Evolutionary conservation across 345 rosid genomes (phyloP).

Genomic region (Microthlaspi erraticum): DNA sequence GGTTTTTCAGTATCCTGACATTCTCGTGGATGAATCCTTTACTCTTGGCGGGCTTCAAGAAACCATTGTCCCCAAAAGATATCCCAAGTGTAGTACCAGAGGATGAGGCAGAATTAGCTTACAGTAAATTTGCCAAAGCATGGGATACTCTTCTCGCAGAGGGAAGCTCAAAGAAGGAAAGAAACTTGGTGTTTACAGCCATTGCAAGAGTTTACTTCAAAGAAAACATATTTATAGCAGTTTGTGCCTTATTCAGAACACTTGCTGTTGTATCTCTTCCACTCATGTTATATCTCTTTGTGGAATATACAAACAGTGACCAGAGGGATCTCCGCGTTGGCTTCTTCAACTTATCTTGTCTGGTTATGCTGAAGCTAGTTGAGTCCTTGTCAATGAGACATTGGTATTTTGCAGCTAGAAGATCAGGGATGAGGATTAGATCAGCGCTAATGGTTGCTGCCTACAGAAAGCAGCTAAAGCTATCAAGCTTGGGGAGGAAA

Average conservation of each 20-base stretch:
- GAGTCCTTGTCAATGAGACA: slow-evolving; percentile 80
- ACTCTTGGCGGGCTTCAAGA: slow-evolving; percentile 59
- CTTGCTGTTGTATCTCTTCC: slow-evolving; percentile 60
- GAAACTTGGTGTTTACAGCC: slow-evolving; percentile 58
- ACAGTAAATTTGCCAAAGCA: slow-evolving; percentile 58
- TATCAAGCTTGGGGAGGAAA: slow-evolving; percentile 67
- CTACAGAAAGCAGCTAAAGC: slow-evolving; percentile 65
- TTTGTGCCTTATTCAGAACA: slow-evolving; percentile 59
- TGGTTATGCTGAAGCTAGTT: slow-evolving; percentile 54
- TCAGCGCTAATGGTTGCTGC: slow-evolving; percentile 75
- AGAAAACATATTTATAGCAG: slow-evolving; percentile 56
- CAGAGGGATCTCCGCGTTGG: slow-evolving; percentile 53
- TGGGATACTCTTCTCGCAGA: slow-evolving; percentile 52
- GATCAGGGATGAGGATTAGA: slow-evolving; percentile 78
- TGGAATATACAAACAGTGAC: slow-evolving; percentile 54
- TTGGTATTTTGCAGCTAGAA: slow-evolving; percentile 65
- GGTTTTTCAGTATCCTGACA: slow-evolving; percentile 54
- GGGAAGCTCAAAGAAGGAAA: slow-evolving; percentile 29
- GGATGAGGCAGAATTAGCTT: slow-evolving; percentile 64
- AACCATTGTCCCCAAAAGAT: slow-evolving; percentile 61
- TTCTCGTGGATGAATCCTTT: slow-evolving; percentile 77
- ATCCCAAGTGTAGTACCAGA: slow-evolving; percentile 59
- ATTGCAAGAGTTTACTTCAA: slow-evolving; percentile 53
- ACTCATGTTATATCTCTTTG: slow-evolving; percentile 64
- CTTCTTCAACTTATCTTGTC: slow-evolving; percentile 55